phyloP scores from a whole-genome alignment of 768 basidiomycete species.

The Candolleomyces eurysporus region DNA sequence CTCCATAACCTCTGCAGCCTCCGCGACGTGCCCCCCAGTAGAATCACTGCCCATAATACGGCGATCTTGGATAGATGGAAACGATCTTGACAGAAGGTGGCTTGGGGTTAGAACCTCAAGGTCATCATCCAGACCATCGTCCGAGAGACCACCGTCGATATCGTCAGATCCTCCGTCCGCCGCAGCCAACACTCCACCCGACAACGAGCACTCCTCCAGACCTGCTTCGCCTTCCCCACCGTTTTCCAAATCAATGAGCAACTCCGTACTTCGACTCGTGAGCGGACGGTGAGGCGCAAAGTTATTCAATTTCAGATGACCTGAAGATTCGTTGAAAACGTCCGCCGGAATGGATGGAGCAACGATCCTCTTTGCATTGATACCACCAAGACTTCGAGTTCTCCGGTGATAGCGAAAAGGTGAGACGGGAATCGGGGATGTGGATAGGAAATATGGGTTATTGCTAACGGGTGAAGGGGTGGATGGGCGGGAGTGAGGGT shows the following conservation, averaged over 20 bases:
- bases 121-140: no score
- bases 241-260: slow-evolving; percentile 5
- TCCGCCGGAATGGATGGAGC: neutral
- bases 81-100: no score
- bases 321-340: neutral
- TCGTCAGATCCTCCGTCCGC: no score
- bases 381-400: slow-evolving; percentile 6
- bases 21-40: neutral
- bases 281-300: neutral
- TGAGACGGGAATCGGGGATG: neutral
- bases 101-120: no score
- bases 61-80: no score
- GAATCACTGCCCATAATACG: neutral
- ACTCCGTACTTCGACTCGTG: slow-evolving; percentile 2
- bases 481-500: slow-evolving; percentile 1
- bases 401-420: neutral
- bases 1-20: neutral
- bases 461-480: slow-evolving; percentile 6
- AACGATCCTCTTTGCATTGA: neutral
- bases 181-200: neutral
- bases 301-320: neutral
- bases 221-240: neutral
- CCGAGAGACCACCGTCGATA: no score
- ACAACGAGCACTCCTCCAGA: no score
- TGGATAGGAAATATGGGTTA: slow-evolving; percentile 9